Evolutionary conservation across 2,329 filamentous ascomycete genomes (phyloP), one percentile per base, ranked within the genome.

Genomic region (Domatiomyces catenatus): DNA sequence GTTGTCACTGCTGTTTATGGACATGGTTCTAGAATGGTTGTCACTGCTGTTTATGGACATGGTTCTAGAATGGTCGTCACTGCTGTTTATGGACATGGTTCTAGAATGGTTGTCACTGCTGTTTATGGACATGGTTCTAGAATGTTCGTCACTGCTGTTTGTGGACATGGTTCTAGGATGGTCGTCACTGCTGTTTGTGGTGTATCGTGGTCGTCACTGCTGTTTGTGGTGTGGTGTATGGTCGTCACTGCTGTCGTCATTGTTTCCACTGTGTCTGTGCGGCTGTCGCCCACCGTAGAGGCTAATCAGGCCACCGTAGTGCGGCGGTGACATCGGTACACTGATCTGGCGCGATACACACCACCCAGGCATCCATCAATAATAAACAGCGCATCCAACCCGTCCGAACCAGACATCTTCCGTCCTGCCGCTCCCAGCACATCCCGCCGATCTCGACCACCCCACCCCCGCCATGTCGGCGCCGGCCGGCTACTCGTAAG

Each of bases 401-500:
- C 49, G 51, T 49, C 48, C 12, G n/a, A n/a, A n/a, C n/a, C n/a
- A n/a, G n/a, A n/a, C n/a, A 32, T 17, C 44, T 19, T 42, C 46
- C 32, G 32, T 15, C 32, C 32, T 39, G 8, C 32, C 32, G 12
- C 32, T 15, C 10, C 32, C 32, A 15, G 12, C 32, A 39, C 32
- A 39, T 39, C 15, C 15, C 32, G 32, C 8, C 15, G 32, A 10
- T 15, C 32, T 45, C 42, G 22, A 47, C 55, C 22, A 54, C 52
- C 45, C 54, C 55, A 50, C 52, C 53, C 66, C 67, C 60, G 62
- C 59, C 65, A 70, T 71, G 69, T 67, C 69, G 65, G 65, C 56
- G 48, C 67, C 66, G 50, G 65, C 65, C 60, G 64, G 67, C 61
- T 66, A 67, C 61, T 71, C 70, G 69, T 72, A 62, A 64, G 69